Conservation (phyloP, 2,329 filamentous ascomycete species). For the Colletotrichum shisoi region DNA sequence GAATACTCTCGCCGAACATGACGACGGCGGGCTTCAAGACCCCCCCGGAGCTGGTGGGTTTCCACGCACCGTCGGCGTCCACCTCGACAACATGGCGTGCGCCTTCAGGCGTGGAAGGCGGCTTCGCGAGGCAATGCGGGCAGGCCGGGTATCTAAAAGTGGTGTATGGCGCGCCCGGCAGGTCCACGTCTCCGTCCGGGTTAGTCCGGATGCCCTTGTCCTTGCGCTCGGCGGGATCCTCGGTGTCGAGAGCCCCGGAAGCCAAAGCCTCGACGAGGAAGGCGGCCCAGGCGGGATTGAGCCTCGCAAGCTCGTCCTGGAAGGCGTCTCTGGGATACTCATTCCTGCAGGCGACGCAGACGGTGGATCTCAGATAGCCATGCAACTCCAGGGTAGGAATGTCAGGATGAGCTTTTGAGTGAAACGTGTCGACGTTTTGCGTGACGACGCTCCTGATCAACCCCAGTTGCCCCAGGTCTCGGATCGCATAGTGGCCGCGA, state of each 20-base stretch:
- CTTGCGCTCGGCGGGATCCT: slow-evolving; percentile 74
- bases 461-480: slow-evolving; percentile 74
- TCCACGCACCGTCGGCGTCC: slow-evolving; percentile 84
- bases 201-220: slow-evolving; percentile 80
- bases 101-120: slow-evolving; percentile 65
- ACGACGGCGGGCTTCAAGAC: slow-evolving; percentile 91
- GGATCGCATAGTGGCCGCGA: slow-evolving; percentile 77
- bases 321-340: slow-evolving; percentile 77
- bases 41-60: slow-evolving; percentile 70
- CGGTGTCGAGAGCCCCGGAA: slow-evolving; percentile 77
- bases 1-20: slow-evolving; percentile 95
- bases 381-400: slow-evolving; percentile 85
- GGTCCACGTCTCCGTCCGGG: slow-evolving; percentile 92
- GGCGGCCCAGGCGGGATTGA: slow-evolving; percentile 87
- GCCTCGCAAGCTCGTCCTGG: slow-evolving; percentile 74
- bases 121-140: slow-evolving; percentile 75
- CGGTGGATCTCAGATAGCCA: slow-evolving; percentile 82
- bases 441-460: slow-evolving; percentile 81
- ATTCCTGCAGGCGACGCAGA: slow-evolving; percentile 80
- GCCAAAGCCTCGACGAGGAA: slow-evolving; percentile 77
- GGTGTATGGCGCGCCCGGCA: slow-evolving; percentile 85
- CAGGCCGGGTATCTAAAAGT: slow-evolving; percentile 93
- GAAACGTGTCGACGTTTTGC: slow-evolving; percentile 97
- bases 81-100: slow-evolving; percentile 67
- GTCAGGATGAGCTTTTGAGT: slow-evolving; percentile 76